Percentiles rank a stretch among this genome's conserved stretches.
Conservation (phyloP, 257 asterid genomes). For the Nicotiana sylvestris region DNA sequence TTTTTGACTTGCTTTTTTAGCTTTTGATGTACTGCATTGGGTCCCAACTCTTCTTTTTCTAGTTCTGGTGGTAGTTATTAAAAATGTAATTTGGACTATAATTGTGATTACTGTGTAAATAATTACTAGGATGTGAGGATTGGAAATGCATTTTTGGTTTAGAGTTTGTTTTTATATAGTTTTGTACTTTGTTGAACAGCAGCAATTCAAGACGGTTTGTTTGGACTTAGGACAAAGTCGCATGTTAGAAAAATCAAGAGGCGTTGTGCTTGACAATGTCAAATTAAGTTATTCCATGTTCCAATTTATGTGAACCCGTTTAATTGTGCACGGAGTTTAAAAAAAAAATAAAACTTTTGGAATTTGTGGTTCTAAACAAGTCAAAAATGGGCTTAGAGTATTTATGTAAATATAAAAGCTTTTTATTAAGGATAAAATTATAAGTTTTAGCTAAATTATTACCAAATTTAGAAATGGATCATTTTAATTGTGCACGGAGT, state of each 20-base stretch:
- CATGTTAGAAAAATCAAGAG: not conserved
- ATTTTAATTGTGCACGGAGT: no score
- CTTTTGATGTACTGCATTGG: not conserved
- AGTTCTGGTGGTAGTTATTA: not conserved
- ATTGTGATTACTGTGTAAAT: not conserved
- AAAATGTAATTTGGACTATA: constrained; percentile 7
- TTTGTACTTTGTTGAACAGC: constrained; percentile 3
- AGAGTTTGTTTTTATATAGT: not conserved
- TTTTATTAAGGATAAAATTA: no score
- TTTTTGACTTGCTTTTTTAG: not conserved
- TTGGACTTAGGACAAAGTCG: not conserved
- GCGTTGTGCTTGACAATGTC: not conserved
- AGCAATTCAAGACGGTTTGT: not conserved
- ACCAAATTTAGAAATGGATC: no score
- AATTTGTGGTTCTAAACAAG: no score
- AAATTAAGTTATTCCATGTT: not conserved
- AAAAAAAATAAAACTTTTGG: no score
- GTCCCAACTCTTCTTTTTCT: not conserved
- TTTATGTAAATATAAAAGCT: no score
- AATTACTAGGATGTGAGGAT: not conserved
- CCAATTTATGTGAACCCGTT: no score
- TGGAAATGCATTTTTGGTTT: not conserved
- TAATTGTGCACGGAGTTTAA: no score
- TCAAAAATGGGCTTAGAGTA: no score
- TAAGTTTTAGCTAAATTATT: no score